A percentile compares a stretch with the other conserved stretches of the same genome.
phyloP scores from a whole-genome alignment of 768 basidiomycete species.

The Mycena sanguinolenta region DNA sequence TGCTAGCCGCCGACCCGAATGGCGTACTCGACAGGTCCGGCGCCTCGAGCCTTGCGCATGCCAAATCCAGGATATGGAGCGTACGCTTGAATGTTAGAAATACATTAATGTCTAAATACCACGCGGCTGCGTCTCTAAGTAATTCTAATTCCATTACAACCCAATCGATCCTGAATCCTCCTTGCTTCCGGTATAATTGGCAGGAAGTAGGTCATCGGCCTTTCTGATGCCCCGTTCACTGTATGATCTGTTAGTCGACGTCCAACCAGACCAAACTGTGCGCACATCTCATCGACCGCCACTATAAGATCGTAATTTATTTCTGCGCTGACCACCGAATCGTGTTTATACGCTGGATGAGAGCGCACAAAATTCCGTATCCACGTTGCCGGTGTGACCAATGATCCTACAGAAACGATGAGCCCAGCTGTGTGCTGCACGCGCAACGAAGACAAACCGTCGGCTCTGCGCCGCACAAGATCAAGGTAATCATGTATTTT shows the following conservation, averaged over 20 bases:
- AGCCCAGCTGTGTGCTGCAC: conserved; percentile 7
- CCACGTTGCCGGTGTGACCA: conserved; percentile 92
- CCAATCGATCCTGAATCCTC: conserved; percentile 62
- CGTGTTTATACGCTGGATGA: conserved; percentile 92
- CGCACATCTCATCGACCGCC: conserved; percentile 93
- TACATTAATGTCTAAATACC: conserved; percentile 9
- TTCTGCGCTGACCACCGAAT: conserved; percentile 92
- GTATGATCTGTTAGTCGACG: conserved; percentile 25
- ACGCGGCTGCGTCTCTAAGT: conserved; percentile 12
- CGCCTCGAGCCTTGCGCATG: conserved; percentile 1
- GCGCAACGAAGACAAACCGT: conserved; percentile 63
- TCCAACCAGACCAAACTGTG: conserved; percentile 34
- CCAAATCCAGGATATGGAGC: conserved; percentile 15
- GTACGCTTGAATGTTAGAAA: conserved; percentile 15
- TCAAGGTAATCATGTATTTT: conserved; percentile 85
- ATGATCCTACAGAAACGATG: conserved; percentile 63
- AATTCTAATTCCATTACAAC: conserved; percentile 41
- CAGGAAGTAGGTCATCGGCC: conserved; percentile 75
- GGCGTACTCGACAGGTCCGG: background rate
- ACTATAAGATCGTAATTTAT: conserved; percentile 95
- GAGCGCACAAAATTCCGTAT: conserved; percentile 91
- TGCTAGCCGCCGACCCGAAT: conserved; percentile 8
- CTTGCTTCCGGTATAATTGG: conserved; percentile 64
- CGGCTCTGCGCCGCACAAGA: conserved; percentile 81
- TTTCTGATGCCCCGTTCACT: conserved; percentile 79